Evolutionary conservation across 202 grass and related monocot species (phyloP).

Genomic region (Hordeum pubiflorum): DNA sequence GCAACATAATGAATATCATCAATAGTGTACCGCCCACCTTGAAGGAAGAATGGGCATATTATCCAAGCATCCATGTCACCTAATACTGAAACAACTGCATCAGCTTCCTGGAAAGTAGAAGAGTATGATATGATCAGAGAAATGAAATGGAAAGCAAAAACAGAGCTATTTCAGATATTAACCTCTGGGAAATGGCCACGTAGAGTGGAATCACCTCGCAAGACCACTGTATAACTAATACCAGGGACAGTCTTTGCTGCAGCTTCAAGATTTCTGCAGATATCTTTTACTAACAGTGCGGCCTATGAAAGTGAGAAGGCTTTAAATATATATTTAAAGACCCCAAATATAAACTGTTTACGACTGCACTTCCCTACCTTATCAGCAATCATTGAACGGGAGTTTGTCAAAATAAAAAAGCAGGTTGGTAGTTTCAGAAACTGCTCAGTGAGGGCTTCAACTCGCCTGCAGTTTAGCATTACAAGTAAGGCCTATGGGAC

Average conservation of each 20-base stretch:
- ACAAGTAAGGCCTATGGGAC: constrained; percentile 6
- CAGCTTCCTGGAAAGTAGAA: constrained; percentile 69
- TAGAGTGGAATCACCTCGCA: constrained; percentile 95
- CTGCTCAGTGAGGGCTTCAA: constrained; percentile 72
- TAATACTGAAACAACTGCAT: constrained; percentile 88
- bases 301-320: constrained; percentile 39
- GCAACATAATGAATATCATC: constrained; percentile 87
- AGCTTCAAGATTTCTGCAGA: constrained; percentile 83
- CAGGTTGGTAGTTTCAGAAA: constrained; percentile 69
- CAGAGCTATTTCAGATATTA: neutral
- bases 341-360: constrained; percentile 20
- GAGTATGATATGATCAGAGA: constrained; percentile 4
- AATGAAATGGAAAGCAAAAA: constrained; percentile 22
- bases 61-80: constrained; percentile 99
- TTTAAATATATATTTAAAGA: constrained; percentile 13
- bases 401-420: constrained; percentile 98
- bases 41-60: constrained; percentile 97
- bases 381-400: constrained; percentile 75
- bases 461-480: constrained; percentile 49
- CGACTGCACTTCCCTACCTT: constrained; percentile 51
- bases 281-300: constrained; percentile 60
- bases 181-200: constrained; percentile 97
- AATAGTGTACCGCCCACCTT: constrained; percentile 94
- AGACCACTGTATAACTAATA: constrained; percentile 83
- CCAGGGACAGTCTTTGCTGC: constrained; percentile 70